Conservation (phyloP, 257 asterid species). For the Solanum chiquidenum region DNA sequence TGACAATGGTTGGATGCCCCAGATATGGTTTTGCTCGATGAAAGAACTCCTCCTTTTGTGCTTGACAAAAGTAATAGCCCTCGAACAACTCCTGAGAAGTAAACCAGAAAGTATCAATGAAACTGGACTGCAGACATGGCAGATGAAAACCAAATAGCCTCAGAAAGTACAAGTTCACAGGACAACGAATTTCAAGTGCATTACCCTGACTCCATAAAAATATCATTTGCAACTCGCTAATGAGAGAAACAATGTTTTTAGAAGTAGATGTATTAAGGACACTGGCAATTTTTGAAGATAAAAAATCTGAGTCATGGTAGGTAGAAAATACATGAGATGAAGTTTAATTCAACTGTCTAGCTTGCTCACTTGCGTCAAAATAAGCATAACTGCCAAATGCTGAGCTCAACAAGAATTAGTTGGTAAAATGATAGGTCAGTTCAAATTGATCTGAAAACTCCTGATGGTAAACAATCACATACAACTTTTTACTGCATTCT, state of each 20-base stretch:
- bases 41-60: constrained; percentile 82
- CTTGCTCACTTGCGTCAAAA: not conserved
- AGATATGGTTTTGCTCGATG: constrained; percentile 75
- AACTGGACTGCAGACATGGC: not conserved
- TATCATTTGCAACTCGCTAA: not conserved
- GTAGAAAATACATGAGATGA: not conserved
- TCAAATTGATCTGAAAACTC: not conserved
- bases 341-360: not conserved
- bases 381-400: not conserved
- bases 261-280: not conserved
- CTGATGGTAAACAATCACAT: not conserved
- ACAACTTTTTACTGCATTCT: not conserved
- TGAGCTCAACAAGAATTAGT: not conserved
- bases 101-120: not conserved
- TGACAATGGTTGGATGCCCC: constrained; percentile 74
- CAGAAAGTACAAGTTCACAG: not conserved
- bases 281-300: not conserved
- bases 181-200: not conserved
- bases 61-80: constrained; percentile 97
- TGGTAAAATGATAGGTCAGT: not conserved
- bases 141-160: not conserved
- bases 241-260: not conserved
- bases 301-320: not conserved
- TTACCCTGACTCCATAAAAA: not conserved
- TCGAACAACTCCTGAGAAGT: constrained; percentile 81